phyloP scores from a whole-genome alignment of 768 basidiomycete genomes.

The Lactifluus hygrophoroides region DNA sequence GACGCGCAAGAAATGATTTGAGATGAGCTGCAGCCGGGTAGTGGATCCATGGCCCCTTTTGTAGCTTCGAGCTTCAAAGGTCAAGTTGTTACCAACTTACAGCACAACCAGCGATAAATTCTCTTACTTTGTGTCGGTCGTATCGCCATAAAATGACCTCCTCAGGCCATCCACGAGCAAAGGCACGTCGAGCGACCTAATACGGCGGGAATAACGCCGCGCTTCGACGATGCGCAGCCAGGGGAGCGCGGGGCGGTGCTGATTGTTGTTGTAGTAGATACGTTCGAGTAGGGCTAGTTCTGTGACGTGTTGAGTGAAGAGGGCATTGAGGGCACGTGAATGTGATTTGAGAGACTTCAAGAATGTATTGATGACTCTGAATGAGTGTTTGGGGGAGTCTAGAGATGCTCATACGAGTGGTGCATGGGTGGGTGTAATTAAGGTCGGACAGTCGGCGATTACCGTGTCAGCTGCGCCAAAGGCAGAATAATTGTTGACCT shows the following conservation, averaged over 20 bases:
- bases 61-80: constrained; percentile 38
- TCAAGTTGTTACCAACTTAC: neutral
- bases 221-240: constrained; percentile 61
- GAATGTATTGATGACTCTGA: no score
- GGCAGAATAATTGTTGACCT: no score
- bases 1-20: constrained; percentile 28
- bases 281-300: constrained; percentile 45
- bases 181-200: no score
- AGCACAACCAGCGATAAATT: neutral
- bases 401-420: no score
- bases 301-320: no score
- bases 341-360: no score
- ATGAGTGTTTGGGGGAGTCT: no score
- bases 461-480: no score
- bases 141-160: constrained; percentile 42
- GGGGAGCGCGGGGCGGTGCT: constrained; percentile 60
- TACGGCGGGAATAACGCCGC: constrained; percentile 39
- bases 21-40: constrained; percentile 37
- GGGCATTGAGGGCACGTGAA: no score
- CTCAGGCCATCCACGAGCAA: constrained; percentile 31
- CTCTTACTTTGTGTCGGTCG: constrained; percentile 23
- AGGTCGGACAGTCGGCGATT: no score
- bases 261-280: no score
- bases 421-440: no score
- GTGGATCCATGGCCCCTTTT: constrained; percentile 60